phyloP scores from a whole-genome alignment of 371 early-diverging fungal species.

The Mortierella sp. region DNA sequence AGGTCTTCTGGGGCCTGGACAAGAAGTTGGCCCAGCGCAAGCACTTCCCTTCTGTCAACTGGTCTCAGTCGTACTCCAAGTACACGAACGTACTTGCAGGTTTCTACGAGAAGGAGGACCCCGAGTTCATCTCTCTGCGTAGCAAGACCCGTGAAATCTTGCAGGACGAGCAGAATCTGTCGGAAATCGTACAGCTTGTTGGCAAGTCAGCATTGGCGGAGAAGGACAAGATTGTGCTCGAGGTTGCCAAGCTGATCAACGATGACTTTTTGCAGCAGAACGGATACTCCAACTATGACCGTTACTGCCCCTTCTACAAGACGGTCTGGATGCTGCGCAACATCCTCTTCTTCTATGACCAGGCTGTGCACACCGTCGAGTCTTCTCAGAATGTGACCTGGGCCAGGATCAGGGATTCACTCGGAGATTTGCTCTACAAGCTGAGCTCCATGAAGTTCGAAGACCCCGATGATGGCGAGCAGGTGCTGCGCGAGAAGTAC shows the following conservation, averaged over 20 bases:
- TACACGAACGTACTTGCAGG: constrained; percentile 97
- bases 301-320: constrained; percentile 99
- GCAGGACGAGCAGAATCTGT: constrained; percentile 98
- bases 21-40: constrained; percentile 99
- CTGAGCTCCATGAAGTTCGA: constrained; percentile 99
- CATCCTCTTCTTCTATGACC: constrained; percentile 97
- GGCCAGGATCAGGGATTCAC: constrained; percentile 94
- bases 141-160: constrained; percentile 98
- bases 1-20: constrained; percentile 99
- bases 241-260: constrained; percentile 98
- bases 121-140: constrained; percentile 93
- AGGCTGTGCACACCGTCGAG: constrained; percentile 95
- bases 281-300: constrained; percentile 99
- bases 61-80: constrained; percentile 99
- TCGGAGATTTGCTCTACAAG: constrained; percentile 96
- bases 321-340: constrained; percentile 99
- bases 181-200: constrained; percentile 99
- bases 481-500: constrained; percentile 85
- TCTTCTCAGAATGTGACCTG: constrained; percentile 93
- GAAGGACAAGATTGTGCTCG: constrained; percentile 99
- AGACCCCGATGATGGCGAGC: constrained; percentile 97
- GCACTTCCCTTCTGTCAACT: constrained; percentile 99
- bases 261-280: constrained; percentile 99
- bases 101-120: constrained; percentile 95
- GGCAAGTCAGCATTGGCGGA: constrained; percentile 99